These are phyloP conservation scores for Ambrosia trifida DNA, from an alignment of 129 eudicot species.

Conservation along the genomic window DNA sequence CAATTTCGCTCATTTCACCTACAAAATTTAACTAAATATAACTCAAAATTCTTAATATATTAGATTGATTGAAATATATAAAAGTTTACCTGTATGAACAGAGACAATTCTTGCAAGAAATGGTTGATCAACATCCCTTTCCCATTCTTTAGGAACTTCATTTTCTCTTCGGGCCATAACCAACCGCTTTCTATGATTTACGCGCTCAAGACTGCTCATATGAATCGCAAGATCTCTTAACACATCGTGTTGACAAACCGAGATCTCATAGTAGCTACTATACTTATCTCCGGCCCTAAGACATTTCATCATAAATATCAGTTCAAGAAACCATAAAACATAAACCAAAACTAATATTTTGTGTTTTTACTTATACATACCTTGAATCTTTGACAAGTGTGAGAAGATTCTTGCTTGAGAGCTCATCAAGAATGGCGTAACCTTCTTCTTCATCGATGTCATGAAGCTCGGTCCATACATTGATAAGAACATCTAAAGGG, in stretches of 20 bases:
- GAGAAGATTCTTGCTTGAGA: conserved; percentile 81
- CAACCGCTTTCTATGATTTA: conserved; percentile 59
- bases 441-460: conserved; percentile 78
- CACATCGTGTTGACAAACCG: conserved; percentile 87
- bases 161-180: conserved; percentile 86
- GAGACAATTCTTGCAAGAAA: conserved; percentile 80
- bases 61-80: neutral
- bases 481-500: conserved; percentile 80
- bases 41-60: neutral
- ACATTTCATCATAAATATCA: conserved; percentile 18
- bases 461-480: conserved; percentile 88
- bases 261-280: conserved; percentile 69
- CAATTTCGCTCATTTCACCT: conserved; percentile 88
- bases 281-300: conserved; percentile 75
- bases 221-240: conserved; percentile 84
- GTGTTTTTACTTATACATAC: conserved; percentile 31
- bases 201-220: conserved; percentile 45
- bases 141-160: conserved; percentile 87
- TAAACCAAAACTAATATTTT: neutral
- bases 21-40: neutral
- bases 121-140: conserved; percentile 66
- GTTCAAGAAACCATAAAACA: conserved; percentile 5
- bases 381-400: conserved; percentile 74
- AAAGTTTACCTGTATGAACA: conserved; percentile 66
- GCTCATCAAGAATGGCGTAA: conserved; percentile 75